These are phyloP conservation scores for Fusarium haematococcum DNA, from an alignment of 2,329 filamentous ascomycete species.

Conservation along the genomic window DNA sequence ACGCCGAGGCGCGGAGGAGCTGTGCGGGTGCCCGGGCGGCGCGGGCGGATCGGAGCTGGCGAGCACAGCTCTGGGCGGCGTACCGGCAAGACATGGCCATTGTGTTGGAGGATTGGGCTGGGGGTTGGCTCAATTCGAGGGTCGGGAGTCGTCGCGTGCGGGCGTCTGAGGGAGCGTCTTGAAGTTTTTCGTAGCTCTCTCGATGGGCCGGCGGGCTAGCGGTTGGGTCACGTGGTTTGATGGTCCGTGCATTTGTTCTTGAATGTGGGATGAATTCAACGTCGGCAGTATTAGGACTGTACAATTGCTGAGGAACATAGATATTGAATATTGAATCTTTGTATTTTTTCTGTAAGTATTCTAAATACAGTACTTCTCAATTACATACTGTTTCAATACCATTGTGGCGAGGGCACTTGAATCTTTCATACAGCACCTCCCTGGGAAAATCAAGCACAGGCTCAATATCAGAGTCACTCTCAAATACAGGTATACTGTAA, in stretches of 20 bases:
- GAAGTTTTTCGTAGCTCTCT: conserved; percentile 58
- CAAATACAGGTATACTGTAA: too few species aligned
- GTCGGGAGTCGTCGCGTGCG: conserved; percentile 44
- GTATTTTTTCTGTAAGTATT: too few species aligned
- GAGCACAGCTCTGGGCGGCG: conserved; percentile 73
- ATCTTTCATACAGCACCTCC: too few species aligned
- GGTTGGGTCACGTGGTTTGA: conserved; percentile 29
- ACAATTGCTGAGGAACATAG: background rate
- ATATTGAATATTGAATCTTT: background rate
- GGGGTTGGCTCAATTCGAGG: conserved; percentile 42
- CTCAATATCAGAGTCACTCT: too few species aligned
- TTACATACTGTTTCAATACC: background rate
- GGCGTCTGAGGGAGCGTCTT: conserved; percentile 46
- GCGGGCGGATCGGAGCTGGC: conserved; percentile 66
- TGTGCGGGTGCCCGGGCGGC: conserved; percentile 62
- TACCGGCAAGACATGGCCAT: conserved; percentile 75
- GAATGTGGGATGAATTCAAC: background rate
- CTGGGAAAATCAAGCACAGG: too few species aligned
- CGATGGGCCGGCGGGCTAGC: conserved; percentile 38
- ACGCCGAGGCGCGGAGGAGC: conserved; percentile 57
- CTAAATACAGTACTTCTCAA: too few species aligned
- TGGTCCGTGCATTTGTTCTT: conserved; percentile 17
- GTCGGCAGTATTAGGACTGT: background rate
- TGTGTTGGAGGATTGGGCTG: conserved; percentile 45
- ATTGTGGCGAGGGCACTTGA: background rate